Conservation (phyloP, 768 basidiomycete genomes). For the Termitomyces sp. region DNA sequence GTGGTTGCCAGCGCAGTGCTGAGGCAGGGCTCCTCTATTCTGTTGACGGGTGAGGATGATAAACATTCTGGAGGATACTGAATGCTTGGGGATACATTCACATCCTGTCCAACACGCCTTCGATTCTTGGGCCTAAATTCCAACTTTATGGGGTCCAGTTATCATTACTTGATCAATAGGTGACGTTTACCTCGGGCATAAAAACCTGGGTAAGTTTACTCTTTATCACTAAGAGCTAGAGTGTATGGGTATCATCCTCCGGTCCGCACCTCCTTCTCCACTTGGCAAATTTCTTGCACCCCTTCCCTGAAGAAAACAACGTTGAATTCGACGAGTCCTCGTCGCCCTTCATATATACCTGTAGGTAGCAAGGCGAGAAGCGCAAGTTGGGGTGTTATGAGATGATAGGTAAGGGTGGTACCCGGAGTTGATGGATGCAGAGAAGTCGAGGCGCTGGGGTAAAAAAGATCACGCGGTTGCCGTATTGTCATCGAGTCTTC, state of each 20-base stretch:
- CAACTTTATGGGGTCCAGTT: slow-evolving; percentile 6
- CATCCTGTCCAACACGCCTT: not conserved
- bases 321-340: slow-evolving; percentile 82
- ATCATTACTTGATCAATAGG: slow-evolving; percentile 6
- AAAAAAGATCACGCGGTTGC: slow-evolving; percentile 44
- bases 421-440: slow-evolving; percentile 54
- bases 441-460: slow-evolving; percentile 63
- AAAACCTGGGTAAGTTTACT: slow-evolving; percentile 4
- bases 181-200: slow-evolving; percentile 5
- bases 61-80: not conserved
- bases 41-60: not conserved
- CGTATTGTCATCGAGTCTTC: slow-evolving; percentile 5
- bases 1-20: not conserved
- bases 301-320: slow-evolving; percentile 83
- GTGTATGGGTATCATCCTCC: slow-evolving; percentile 18
- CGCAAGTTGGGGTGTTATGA: slow-evolving; percentile 67
- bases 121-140: not conserved
- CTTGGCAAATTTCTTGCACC: slow-evolving; percentile 73
- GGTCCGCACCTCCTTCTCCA: slow-evolving; percentile 57
- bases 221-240: not conserved
- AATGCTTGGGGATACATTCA: not conserved
- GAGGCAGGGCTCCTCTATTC: not conserved
- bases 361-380: slow-evolving; percentile 72
- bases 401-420: slow-evolving; percentile 80
- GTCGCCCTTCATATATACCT: slow-evolving; percentile 61